Percentiles rank a stretch among this genome's conserved stretches.
phyloP scores from a whole-genome alignment of 2,329 filamentous ascomycete species.

The Fulvia fulva region DNA sequence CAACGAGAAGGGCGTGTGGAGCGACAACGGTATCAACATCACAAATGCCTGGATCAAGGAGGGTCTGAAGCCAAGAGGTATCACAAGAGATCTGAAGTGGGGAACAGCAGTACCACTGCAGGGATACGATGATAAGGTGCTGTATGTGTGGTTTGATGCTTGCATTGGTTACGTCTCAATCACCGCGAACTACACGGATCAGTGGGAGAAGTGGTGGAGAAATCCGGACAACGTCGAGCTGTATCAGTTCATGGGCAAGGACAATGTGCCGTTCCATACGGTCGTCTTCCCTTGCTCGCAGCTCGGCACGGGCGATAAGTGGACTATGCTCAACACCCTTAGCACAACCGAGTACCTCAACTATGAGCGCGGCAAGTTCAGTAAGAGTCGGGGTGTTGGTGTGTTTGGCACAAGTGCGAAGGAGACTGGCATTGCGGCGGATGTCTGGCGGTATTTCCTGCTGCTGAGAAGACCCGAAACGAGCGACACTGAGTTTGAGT shows the following conservation, averaged over 20 bases:
- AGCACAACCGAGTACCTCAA: conserved; percentile 88
- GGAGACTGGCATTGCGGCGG: conserved; percentile 76
- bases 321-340: conserved; percentile 85
- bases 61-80: conserved; percentile 80
- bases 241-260: conserved; percentile 95
- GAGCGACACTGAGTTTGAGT: conserved; percentile 84
- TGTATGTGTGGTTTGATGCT: conserved; percentile 92
- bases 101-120: conserved; percentile 61
- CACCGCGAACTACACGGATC: conserved; percentile 79
- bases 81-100: conserved; percentile 91
- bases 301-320: conserved; percentile 76
- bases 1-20: conserved; percentile 72
- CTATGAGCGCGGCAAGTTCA: conserved; percentile 88
- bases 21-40: conserved; percentile 68
- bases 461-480: conserved; percentile 80
- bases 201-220: conserved; percentile 95
- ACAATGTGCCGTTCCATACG: conserved; percentile 82
- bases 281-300: conserved; percentile 89
- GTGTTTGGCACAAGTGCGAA: conserved; percentile 89
- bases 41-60: conserved; percentile 78
- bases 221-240: conserved; percentile 82
- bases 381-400: conserved; percentile 82
- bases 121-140: conserved; percentile 70
- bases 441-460: conserved; percentile 93
- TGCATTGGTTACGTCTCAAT: conserved; percentile 96